These are phyloP conservation scores for Carex arenaria DNA, from an alignment of 202 grass and related monocot genomes.

Conservation along the genomic window DNA sequence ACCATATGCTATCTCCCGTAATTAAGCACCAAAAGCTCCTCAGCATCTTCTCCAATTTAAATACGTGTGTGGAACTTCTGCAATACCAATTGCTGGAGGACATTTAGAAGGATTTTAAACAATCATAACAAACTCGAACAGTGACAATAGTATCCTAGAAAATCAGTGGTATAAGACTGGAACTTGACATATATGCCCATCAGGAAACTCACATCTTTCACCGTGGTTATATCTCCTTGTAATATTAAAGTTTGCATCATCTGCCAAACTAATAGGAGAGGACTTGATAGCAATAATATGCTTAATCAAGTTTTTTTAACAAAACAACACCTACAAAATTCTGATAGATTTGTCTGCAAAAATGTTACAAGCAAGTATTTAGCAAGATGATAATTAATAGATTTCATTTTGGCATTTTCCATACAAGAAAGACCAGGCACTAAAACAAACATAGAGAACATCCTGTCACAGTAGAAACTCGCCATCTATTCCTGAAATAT, in stretches of 20 bases:
- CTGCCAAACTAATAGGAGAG: slow-evolving; percentile 31
- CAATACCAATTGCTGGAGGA: neutral
- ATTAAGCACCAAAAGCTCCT: slow-evolving; percentile 83
- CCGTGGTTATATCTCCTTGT: slow-evolving; percentile 73
- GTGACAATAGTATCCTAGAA: slow-evolving; percentile 45
- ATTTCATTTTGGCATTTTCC: neutral
- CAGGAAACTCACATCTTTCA: slow-evolving; percentile 80
- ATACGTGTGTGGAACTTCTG: neutral
- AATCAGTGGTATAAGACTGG: slow-evolving; percentile 83
- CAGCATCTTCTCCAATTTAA: slow-evolving; percentile 87
- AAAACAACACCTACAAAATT: neutral
- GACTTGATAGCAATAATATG: neutral
- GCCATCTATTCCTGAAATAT: neutral
- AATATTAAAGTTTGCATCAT: slow-evolving; percentile 97
- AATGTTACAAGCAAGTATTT: neutral
- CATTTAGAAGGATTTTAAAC: neutral
- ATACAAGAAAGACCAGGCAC: neutral
- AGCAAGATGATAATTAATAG: neutral
- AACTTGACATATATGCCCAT: slow-evolving; percentile 97
- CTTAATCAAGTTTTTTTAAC: neutral
- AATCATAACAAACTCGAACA: slow-evolving; percentile 17
- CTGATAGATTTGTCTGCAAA: neutral
- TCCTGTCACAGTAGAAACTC: neutral
- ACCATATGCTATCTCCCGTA: slow-evolving; percentile 90
- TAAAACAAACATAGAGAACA: neutral